These are phyloP conservation scores for Clavulina sp. DNA, from an alignment of 768 basidiomycete species.

Conservation along the genomic window DNA sequence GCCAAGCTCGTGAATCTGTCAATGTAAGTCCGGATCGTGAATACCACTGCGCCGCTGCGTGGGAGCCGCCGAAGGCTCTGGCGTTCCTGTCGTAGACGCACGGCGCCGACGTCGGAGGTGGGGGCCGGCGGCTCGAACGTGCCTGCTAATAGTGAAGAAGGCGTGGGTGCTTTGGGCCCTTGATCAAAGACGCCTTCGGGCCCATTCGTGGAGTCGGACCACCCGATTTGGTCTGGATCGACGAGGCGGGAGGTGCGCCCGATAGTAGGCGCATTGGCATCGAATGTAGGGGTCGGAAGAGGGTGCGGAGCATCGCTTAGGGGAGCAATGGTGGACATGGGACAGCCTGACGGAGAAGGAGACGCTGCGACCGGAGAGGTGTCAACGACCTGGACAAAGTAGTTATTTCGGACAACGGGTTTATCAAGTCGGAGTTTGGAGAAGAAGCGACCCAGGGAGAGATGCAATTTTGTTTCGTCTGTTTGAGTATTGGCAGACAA, in stretches of 20 bases:
- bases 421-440: constrained; percentile 45
- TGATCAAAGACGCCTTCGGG: constrained; percentile 30
- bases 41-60: constrained; percentile 43
- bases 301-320: too few species aligned
- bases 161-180: constrained; percentile 8
- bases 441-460: constrained; percentile 55
- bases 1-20: constrained; percentile 34
- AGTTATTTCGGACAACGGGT: constrained; percentile 57
- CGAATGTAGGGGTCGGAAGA: too few species aligned
- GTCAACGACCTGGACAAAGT: constrained; percentile 17
- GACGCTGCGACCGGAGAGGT: constrained; percentile 15
- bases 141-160: background rate
- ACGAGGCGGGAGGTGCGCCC: too few species aligned
- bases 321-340: too few species aligned
- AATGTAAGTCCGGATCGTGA: constrained; percentile 52
- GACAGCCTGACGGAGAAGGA: constrained; percentile 14
- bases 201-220: constrained; percentile 39
- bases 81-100: constrained; percentile 44
- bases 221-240: constrained; percentile 50
- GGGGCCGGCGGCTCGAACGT: background rate
- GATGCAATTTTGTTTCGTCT: too few species aligned
- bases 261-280: too few species aligned
- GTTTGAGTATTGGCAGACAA: background rate
- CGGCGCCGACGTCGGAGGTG: constrained; percentile 14
- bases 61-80: constrained; percentile 51